phyloP scores from a whole-genome alignment of 257 asterid genomes.

The Capsicum chinense region DNA sequence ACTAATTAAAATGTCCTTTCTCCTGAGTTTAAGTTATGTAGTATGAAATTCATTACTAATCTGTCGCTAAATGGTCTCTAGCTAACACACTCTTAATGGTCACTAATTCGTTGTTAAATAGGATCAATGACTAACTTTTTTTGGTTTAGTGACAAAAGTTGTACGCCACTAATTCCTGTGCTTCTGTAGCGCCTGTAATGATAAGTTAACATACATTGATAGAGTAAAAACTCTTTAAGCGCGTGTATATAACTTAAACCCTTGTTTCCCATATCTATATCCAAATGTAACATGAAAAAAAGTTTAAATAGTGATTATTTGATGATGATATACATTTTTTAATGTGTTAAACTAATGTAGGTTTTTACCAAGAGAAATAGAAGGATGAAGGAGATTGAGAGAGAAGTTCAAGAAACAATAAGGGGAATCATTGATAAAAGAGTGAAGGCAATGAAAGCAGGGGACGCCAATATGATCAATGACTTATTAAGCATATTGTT shows the following conservation, averaged over 20 bases:
- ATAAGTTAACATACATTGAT: not conserved
- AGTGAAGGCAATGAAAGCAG: not conserved
- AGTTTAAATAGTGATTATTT: not conserved
- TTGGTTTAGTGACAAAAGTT: not conserved
- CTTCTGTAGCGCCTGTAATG: not conserved
- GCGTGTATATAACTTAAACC: not conserved
- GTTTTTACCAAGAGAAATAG: not conserved
- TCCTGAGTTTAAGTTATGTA: not conserved
- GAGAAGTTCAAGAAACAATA: not conserved
- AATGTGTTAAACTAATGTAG: not conserved
- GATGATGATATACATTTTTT: not conserved
- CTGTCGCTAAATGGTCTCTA: not conserved
- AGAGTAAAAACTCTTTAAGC: not conserved
- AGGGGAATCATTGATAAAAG: not conserved
- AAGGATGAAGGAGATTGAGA: not conserved
- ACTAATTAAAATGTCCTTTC: not conserved
- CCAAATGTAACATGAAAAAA: not conserved
- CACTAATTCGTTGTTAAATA: not conserved
- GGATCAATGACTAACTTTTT: not conserved
- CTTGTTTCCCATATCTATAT: not conserved
- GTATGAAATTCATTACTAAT: not conserved
- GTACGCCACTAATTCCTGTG: not conserved
- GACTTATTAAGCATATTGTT: slow-evolving; percentile 15
- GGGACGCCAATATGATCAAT: not conserved
- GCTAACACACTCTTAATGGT: not conserved